Evolutionary conservation across 768 basidiomycete genomes (phyloP).

Genomic region (Wakefieldia striispora): DNA sequence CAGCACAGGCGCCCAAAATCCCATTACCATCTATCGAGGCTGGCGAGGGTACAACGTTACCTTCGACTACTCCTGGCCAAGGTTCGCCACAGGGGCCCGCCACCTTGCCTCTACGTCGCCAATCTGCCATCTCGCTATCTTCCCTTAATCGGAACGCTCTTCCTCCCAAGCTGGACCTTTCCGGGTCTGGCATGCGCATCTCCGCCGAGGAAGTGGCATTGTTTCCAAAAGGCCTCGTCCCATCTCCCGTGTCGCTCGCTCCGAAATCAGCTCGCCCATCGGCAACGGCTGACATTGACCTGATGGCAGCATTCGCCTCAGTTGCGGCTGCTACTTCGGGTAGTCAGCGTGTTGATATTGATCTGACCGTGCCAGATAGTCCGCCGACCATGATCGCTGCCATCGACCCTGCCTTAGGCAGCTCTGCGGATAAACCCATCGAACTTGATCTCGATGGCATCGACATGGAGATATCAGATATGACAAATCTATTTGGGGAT

Average conservation of each 20-base stretch:
- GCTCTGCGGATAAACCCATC: constrained; percentile 76
- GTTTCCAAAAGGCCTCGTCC: constrained; percentile 57
- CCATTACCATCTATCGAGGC: constrained; percentile 21
- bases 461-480: constrained; percentile 57
- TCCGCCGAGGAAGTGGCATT: constrained; percentile 60
- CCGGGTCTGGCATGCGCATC: constrained; percentile 63
- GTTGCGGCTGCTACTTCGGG: constrained; percentile 37
- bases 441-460: constrained; percentile 72
- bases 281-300: constrained; percentile 55
- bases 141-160: constrained; percentile 71
- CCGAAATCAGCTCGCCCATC: constrained; percentile 72
- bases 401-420: constrained; percentile 44
- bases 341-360: constrained; percentile 46
- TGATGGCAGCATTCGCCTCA: constrained; percentile 61
- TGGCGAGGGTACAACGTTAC: constrained; percentile 18
- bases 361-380: constrained; percentile 50
- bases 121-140: constrained; percentile 77
- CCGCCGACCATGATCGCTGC: constrained; percentile 24
- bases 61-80: constrained; percentile 31
- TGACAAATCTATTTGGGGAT: constrained; percentile 56
- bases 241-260: constrained; percentile 77
- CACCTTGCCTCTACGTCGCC: constrained; percentile 48
- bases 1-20: constrained; percentile 26
- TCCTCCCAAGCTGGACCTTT: constrained; percentile 78
- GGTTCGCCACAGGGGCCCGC: constrained; percentile 35